A percentile compares a stretch with the other conserved stretches of the same genome.
phyloP scores from a whole-genome alignment of 345 rosid genomes.

The Lumnitzera littorea region DNA sequence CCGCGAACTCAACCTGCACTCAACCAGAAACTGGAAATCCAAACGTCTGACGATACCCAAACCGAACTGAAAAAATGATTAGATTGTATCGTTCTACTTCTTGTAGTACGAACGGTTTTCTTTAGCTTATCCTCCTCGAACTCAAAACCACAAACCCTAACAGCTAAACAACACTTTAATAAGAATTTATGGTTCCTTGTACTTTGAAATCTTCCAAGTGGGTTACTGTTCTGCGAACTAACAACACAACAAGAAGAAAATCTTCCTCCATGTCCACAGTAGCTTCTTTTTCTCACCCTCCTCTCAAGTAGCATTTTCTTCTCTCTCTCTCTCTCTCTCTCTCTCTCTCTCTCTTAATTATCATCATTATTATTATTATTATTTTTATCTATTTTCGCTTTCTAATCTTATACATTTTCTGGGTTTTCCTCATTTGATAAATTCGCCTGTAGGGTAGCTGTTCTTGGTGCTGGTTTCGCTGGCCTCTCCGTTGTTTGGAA shows the following conservation, averaged over 20 bases:
- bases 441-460: constrained; percentile 52
- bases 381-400: neutral
- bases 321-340: neutral
- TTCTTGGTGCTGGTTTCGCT: constrained; percentile 95
- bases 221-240: too few relatives aligned
- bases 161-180: too few relatives aligned
- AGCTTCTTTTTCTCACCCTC: constrained; percentile 16
- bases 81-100: too few relatives aligned
- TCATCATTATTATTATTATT: too few relatives aligned
- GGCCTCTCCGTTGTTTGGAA: constrained; percentile 94
- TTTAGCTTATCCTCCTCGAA: too few relatives aligned
- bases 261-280: neutral
- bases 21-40: too few relatives aligned
- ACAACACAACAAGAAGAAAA: too few relatives aligned
- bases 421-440: neutral
- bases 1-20: too few relatives aligned
- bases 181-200: too few relatives aligned
- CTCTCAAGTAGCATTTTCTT: constrained; percentile 16
- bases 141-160: too few relatives aligned
- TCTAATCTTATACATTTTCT: neutral
- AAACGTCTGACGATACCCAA: neutral
- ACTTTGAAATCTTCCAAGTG: too few relatives aligned
- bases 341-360: neutral
- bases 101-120: neutral
- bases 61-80: neutral